Evolutionary conservation across 1,139 yeast species (phyloP), one percentile per base, ranked within the genome.

Genomic region (Yamadazyma membranifaciens): DNA sequence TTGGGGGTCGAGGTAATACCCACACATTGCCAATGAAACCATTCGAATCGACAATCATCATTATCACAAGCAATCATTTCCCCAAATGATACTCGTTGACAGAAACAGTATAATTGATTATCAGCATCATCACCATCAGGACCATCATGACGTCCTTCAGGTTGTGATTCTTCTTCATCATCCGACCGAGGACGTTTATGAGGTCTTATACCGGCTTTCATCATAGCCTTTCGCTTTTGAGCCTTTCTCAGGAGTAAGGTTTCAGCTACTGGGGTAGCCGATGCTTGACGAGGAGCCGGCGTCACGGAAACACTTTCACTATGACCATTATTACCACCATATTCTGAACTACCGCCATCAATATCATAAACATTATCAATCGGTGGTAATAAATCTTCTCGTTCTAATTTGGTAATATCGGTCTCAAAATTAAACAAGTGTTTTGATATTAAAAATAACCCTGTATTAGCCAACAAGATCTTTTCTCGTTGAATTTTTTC

Each of bases 51-150:
- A 66, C 96, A 88, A 49, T 81, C 81, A 14, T 79, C 81, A 54
- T 85, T 85, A 58, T 88, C 96, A 60, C 96, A 88, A 0, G 95
- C 96, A 61, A 88, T 82, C 96, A 88, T 88, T 50, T 87, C 87
- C 10, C 96, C 96, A 64, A 83, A 86, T 1, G 95, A 85, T 0
- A 85, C 89, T 47, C 87, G 79, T 52, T 85, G 87, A 59, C 96
- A 88, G 62, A 83, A 78, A 61, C 96, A 88, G 60, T 87, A 88
- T 39, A 81, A 62, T 43, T 75, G 79, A 45, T 71, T 78, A 60
- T 69, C 78, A 22, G 85, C 87, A 48, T 82, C 89, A 39, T 82
- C 91, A 15, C 72, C 72, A 27, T 54, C 57, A 7, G 59, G 60
- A 2, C 58, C 54, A 37, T 45, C 57, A 31, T 39, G 52, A 17